Evolutionary conservation across 2,329 filamentous ascomycete species (phyloP).

Genomic region (Didymella segeticola): DNA sequence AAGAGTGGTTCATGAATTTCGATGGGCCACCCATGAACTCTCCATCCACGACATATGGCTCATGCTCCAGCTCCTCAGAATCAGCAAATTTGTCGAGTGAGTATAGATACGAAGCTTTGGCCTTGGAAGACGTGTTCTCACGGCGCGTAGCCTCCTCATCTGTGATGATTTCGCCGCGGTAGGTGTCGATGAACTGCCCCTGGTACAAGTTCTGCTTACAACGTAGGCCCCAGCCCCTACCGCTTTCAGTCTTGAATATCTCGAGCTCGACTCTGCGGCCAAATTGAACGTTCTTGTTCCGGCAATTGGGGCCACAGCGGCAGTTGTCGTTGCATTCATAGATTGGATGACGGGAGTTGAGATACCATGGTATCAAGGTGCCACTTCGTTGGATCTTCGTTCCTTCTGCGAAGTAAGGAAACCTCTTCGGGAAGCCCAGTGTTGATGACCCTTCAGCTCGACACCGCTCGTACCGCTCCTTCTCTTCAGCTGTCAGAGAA

Average conservation of each 20-base stretch:
- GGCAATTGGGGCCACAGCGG: conserved; percentile 68
- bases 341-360: conserved; percentile 60
- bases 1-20: conserved; percentile 84
- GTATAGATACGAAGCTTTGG: conserved; percentile 82
- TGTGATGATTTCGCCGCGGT: conserved; percentile 68
- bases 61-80: conserved; percentile 57
- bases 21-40: conserved; percentile 80
- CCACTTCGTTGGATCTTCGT: conserved; percentile 33
- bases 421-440: conserved; percentile 56
- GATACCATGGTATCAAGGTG: conserved; percentile 52
- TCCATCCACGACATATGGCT: conserved; percentile 63
- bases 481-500: conserved; percentile 39
- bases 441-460: conserved; percentile 34
- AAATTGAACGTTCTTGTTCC: conserved; percentile 77
- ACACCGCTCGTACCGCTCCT: conserved; percentile 27
- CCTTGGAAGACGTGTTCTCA: conserved; percentile 61
- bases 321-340: conserved; percentile 83
- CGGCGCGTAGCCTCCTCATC: conserved; percentile 68
- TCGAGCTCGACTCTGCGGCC: conserved; percentile 74
- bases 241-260: conserved; percentile 72
- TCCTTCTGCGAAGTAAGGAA: conserved; percentile 64
- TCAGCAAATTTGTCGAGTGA: conserved; percentile 80
- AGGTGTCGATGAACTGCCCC: conserved; percentile 82
- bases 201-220: conserved; percentile 68
- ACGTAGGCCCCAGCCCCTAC: conserved; percentile 80